Evolutionary conservation across 495 filamentous ascomycete species (phyloP).

Genomic region (Xylaria cubensis): DNA sequence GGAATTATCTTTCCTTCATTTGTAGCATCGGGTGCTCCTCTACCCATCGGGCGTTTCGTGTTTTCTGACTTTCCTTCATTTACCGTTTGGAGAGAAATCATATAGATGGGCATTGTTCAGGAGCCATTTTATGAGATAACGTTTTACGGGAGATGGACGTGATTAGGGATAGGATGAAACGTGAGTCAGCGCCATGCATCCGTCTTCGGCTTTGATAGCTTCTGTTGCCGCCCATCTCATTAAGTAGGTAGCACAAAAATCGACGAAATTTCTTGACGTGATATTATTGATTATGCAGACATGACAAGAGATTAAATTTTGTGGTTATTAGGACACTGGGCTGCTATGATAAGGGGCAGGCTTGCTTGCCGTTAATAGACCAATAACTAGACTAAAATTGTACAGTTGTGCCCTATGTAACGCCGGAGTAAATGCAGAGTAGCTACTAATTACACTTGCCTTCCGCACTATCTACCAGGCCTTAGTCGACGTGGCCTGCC

Average conservation of each 20-base stretch:
- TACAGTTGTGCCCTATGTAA: conserved; percentile 37
- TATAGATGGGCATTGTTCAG: conserved; percentile 23
- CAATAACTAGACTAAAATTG: conserved; percentile 24
- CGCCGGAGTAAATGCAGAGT: conserved; percentile 37
- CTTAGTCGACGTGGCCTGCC: background rate
- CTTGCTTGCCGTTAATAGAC: conserved; percentile 28
- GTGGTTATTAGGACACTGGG: conserved; percentile 15
- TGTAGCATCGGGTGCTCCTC: conserved; percentile 3
- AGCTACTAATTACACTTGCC: conserved; percentile 40
- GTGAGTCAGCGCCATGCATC: conserved; percentile 14
- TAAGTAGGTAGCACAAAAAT: conserved; percentile 3
- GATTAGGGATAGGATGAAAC: background rate
- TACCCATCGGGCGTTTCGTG: background rate
- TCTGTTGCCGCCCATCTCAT: background rate
- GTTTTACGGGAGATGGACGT: conserved; percentile 7
- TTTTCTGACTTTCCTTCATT: background rate
- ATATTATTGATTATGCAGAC: background rate
- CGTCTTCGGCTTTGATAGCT: background rate
- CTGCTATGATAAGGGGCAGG: background rate
- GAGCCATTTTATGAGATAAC: conserved; percentile 14
- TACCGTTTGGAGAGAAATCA: conserved; percentile 24
- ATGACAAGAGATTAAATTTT: background rate
- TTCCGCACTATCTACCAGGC: background rate
- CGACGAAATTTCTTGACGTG: background rate
- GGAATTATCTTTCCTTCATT: background rate